Percentiles rank a stretch among this genome's conserved stretches.
Evolutionary conservation across 768 basidiomycete species (phyloP).

Genomic region (Tulasnella sp.): DNA sequence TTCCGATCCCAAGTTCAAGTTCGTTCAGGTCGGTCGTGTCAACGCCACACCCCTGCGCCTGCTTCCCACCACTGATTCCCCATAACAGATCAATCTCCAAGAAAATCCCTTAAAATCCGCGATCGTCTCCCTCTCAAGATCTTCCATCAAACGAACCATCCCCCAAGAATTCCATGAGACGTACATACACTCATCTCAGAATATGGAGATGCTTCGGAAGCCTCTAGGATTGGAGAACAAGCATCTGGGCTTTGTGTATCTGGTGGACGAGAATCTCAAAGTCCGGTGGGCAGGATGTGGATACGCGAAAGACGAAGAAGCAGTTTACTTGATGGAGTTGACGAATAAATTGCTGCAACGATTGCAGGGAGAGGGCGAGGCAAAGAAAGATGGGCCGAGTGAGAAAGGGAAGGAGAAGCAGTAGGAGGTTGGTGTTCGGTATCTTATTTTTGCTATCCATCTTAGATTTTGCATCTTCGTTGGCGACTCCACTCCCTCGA

Average conservation of each 20-base stretch:
- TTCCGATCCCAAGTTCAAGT: conserved; percentile 60
- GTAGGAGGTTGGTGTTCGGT: background rate
- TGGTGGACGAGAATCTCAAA: conserved; percentile 78
- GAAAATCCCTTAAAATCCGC: conserved; percentile 90
- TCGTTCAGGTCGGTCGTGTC: conserved; percentile 45
- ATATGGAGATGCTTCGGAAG: conserved; percentile 79
- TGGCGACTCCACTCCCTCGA: background rate
- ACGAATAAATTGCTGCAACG: conserved; percentile 64
- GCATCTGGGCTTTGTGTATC: conserved; percentile 85
- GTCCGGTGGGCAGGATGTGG: conserved; percentile 92
- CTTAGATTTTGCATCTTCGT: background rate
- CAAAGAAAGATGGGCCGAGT: background rate
- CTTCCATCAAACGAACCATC: conserved; percentile 61
- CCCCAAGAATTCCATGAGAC: conserved; percentile 61
- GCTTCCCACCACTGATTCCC: background rate
- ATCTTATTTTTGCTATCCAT: background rate
- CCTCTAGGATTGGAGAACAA: conserved; percentile 85
- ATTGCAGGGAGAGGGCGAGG: background rate
- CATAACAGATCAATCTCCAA: conserved; percentile 75
- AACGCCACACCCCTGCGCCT: background rate
- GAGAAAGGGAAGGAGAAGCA: background rate
- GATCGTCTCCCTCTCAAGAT: conserved; percentile 80
- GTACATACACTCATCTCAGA: conserved; percentile 77
- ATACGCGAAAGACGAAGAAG: conserved; percentile 72
- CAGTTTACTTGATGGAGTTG: conserved; percentile 62